Evolutionary conservation across 176 grass and related monocot species (phyloP).

Genomic region (Stipa capillata): DNA sequence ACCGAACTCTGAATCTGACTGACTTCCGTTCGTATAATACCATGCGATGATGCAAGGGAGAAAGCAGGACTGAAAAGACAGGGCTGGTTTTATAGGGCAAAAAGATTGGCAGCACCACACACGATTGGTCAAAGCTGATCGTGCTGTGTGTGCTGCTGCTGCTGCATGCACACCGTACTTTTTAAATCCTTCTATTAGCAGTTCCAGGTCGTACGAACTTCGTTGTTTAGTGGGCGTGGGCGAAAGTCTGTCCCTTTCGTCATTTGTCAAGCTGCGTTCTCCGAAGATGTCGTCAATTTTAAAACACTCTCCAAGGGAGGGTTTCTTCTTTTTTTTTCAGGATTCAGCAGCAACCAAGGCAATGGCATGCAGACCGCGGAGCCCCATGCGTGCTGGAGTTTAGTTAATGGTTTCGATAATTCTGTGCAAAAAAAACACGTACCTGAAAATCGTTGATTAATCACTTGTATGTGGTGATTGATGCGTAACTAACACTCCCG

Average conservation of each 20-base stretch:
- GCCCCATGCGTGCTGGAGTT: background rate
- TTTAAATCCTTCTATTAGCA: background rate
- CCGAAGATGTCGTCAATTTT: conserved; percentile 17
- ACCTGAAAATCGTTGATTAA: background rate
- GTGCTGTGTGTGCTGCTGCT: background rate
- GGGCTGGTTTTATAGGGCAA: conserved; percentile 8
- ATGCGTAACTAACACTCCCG: background rate
- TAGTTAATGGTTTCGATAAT: background rate
- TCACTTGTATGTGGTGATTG: background rate
- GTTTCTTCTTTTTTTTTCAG: no score
- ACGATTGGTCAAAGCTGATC: conserved; percentile 38
- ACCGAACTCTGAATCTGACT: background rate
- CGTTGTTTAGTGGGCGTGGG: background rate
- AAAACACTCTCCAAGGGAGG: background rate
- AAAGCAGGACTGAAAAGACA: background rate
- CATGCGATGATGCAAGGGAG: conserved; percentile 6
- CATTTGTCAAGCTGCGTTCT: conserved; percentile 13
- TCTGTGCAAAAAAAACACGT: background rate
- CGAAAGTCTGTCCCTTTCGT: conserved; percentile 5
- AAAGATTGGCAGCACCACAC: no score
- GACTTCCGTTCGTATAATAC: no score
- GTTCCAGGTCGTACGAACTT: background rate
- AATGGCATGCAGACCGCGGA: background rate
- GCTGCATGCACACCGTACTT: conserved; percentile 15
- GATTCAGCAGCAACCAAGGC: background rate